Percentiles rank a stretch among this genome's conserved stretches.
Evolutionary conservation across 768 basidiomycete genomes (phyloP).

Genomic region (Rhizopogon sp.): DNA sequence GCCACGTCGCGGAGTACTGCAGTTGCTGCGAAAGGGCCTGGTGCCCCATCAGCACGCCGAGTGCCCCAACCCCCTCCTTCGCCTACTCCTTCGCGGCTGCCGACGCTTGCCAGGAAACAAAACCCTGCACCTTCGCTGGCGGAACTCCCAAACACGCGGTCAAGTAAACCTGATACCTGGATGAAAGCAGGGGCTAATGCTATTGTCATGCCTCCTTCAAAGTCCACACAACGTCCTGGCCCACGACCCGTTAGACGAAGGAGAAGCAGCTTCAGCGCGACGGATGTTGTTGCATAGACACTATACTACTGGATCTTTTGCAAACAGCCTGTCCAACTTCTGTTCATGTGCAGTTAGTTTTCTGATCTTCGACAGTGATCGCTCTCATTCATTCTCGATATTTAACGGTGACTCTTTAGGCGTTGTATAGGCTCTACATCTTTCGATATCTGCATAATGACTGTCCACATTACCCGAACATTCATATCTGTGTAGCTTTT

Average conservation of each 20-base stretch:
- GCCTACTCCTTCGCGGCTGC: slow-evolving; percentile 72
- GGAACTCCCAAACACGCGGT: slow-evolving; percentile 41
- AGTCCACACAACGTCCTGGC: slow-evolving; percentile 63
- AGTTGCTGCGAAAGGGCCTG: slow-evolving; percentile 28
- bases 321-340: neutral
- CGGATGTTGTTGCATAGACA: slow-evolving; percentile 72
- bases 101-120: slow-evolving; percentile 60
- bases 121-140: slow-evolving; percentile 35
- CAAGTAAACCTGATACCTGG: slow-evolving; percentile 57
- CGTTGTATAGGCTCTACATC: slow-evolving; percentile 26
- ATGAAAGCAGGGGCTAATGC: slow-evolving; percentile 66
- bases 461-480: slow-evolving; percentile 8
- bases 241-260: slow-evolving; percentile 69
- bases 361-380: slow-evolving; percentile 3
- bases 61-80: slow-evolving; percentile 49
- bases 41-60: slow-evolving; percentile 29
- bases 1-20: slow-evolving; percentile 45
- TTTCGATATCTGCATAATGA: slow-evolving; percentile 7
- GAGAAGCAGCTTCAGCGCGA: slow-evolving; percentile 84
- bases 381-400: slow-evolving; percentile 12
- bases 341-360: slow-evolving; percentile 9
- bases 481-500: neutral
- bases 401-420: slow-evolving; percentile 23
- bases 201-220: slow-evolving; percentile 68
- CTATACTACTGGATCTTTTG: neutral